A percentile compares a stretch with the other conserved stretches of the same genome.
Conservation (phyloP, 106 monocot genomes). For the Amphibolis antarctica region DNA sequence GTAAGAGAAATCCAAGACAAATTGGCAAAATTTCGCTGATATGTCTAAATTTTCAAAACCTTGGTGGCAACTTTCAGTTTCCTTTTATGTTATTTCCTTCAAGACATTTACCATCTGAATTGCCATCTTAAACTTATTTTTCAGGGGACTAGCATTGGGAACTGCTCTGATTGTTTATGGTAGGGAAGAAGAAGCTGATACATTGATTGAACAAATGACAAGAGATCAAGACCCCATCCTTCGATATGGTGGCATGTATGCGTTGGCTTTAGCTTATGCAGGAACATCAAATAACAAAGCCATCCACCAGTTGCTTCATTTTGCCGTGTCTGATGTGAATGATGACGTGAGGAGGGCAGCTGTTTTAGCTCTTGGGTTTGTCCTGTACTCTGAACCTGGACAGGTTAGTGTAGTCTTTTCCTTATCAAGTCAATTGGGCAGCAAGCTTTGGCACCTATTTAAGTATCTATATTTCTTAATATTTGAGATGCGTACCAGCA, state of each 20-base stretch:
- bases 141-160: slow-evolving; percentile 74
- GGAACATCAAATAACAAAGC: slow-evolving; percentile 99
- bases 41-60: too few relatives aligned
- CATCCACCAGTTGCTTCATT: slow-evolving; percentile 96
- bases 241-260: slow-evolving; percentile 99
- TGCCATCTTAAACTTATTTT: not conserved
- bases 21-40: too few relatives aligned
- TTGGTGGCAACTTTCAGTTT: too few relatives aligned
- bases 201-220: slow-evolving; percentile 93
- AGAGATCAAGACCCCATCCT: slow-evolving; percentile 99
- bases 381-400: slow-evolving; percentile 87
- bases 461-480: too few relatives aligned
- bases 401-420: slow-evolving; percentile 40
- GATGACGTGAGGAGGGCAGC: slow-evolving; percentile 98
- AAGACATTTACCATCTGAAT: not conserved
- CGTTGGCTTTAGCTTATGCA: slow-evolving; percentile 85
- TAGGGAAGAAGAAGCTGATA: slow-evolving; percentile 94
- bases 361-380: slow-evolving; percentile 94
- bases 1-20: too few relatives aligned
- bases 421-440: too few relatives aligned
- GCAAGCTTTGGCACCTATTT: too few relatives aligned
- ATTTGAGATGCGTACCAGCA: too few relatives aligned
- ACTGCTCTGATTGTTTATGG: slow-evolving; percentile 97
- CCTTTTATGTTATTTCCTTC: not conserved
- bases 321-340: slow-evolving; percentile 98